These are phyloP conservation scores for Cyberlindnera nakhonratchasimensis DNA, from an alignment of 805 yeast species.

Conservation along the genomic window DNA sequence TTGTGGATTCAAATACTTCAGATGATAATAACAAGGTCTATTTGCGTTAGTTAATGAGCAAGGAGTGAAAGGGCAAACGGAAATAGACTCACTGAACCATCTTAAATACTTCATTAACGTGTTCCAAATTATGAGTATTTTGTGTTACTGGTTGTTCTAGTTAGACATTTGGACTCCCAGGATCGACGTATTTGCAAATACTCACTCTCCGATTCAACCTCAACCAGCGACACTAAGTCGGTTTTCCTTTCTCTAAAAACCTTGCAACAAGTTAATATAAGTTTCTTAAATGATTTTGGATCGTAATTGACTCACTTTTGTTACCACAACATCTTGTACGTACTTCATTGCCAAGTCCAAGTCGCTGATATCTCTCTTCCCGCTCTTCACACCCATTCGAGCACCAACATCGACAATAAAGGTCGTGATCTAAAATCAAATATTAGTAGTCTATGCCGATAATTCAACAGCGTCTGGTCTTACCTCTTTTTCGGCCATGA, in stretches of 20 bases:
- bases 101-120: slow-evolving; percentile 3
- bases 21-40: slow-evolving; percentile 4
- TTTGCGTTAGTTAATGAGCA: neutral
- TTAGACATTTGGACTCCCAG: neutral
- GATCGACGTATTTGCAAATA: no score
- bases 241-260: slow-evolving; percentile 34
- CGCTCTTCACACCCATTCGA: slow-evolving; percentile 32
- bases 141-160: neutral
- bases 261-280: no score
- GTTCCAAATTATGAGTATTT: slow-evolving; percentile 1
- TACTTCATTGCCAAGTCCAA: slow-evolving; percentile 39
- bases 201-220: slow-evolving; percentile 23
- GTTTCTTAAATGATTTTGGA: no score
- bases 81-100: neutral
- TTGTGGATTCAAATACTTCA: slow-evolving; percentile 5
- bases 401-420: slow-evolving; percentile 50
- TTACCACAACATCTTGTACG: slow-evolving; percentile 37
- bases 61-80: neutral
- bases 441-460: neutral
- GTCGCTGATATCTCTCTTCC: slow-evolving; percentile 32
- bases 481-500: no score
- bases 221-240: slow-evolving; percentile 36
- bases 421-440: slow-evolving; percentile 33
- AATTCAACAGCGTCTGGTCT: neutral
- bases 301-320: slow-evolving; percentile 18